Evolutionary conservation across 1,139 yeast genomes (phyloP).

Genomic region (Pichia terricola): DNA sequence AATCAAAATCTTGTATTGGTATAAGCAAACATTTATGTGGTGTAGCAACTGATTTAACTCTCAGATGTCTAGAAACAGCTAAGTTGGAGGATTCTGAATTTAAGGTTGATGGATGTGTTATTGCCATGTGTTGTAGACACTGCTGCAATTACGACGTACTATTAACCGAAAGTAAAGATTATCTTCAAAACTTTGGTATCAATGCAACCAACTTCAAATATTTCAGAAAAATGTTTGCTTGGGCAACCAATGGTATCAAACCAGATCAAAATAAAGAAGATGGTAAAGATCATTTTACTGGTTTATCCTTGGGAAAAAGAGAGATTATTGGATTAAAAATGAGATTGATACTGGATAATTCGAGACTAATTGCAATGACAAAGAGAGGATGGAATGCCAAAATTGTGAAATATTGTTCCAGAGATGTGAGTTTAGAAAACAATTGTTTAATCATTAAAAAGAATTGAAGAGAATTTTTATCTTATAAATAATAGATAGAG

Average conservation of each 20-base stretch:
- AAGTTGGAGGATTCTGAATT: background rate
- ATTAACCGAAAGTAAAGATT: slow-evolving; percentile 39
- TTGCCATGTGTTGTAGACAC: slow-evolving; percentile 95
- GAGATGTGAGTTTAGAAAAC: slow-evolving; percentile 60
- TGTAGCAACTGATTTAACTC: slow-evolving; percentile 81
- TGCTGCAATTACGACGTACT: slow-evolving; percentile 53
- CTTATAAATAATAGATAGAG: no score
- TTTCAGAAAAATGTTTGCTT: slow-evolving; percentile 60
- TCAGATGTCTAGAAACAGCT: slow-evolving; percentile 49
- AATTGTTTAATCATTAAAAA: no score
- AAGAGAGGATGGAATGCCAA: slow-evolving; percentile 32
- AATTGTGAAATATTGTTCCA: slow-evolving; percentile 50
- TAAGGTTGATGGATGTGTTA: slow-evolving; percentile 42
- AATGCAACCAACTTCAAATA: slow-evolving; percentile 37
- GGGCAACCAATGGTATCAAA: slow-evolving; percentile 74
- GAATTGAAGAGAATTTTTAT: no score
- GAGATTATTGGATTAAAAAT: slow-evolving; percentile 55
- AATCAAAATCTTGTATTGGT: slow-evolving; percentile 32
- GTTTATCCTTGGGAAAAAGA: slow-evolving; percentile 37
- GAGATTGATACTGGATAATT: slow-evolving; percentile 60
- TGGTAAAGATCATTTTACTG: slow-evolving; percentile 34
- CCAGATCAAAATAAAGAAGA: slow-evolving; percentile 30
- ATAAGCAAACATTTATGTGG: slow-evolving; percentile 89
- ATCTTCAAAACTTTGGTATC: slow-evolving; percentile 21
- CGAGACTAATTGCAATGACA: slow-evolving; percentile 41